Conservation (phyloP, 768 basidiomycete genomes). For the Panus rudis region DNA sequence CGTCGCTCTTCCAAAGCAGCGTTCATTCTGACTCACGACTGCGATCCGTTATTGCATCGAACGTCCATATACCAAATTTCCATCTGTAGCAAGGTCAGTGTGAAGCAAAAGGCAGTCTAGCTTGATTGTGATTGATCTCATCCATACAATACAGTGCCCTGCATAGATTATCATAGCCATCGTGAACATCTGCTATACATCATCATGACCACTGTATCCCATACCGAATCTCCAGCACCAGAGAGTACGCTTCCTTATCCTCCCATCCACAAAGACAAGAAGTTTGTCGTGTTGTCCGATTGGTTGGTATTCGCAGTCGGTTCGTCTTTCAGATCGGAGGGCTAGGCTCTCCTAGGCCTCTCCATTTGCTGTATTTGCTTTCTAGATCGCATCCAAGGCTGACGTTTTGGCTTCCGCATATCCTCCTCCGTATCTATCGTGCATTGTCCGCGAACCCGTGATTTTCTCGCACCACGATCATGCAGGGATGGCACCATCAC, state of each 20-base stretch:
- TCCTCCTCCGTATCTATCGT: conserved; percentile 1
- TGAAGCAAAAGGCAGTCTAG: too few species aligned
- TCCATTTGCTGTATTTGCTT: neutral
- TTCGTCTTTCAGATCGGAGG: conserved; percentile 7
- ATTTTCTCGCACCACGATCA: neutral
- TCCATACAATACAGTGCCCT: too few species aligned
- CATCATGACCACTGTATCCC: too few species aligned
- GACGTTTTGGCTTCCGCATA: neutral
- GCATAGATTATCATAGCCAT: too few species aligned
- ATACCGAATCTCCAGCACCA: conserved; percentile 27
- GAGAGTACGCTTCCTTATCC: conserved; percentile 76
- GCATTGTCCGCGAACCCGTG: too few species aligned
- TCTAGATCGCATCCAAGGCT: neutral
- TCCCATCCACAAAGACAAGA: conserved; percentile 70
- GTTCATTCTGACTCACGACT: too few species aligned
- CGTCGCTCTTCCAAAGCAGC: too few species aligned
- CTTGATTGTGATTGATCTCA: too few species aligned
- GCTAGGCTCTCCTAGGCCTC: neutral
- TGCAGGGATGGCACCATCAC: conserved; percentile 91
- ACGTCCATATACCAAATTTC: too few species aligned
- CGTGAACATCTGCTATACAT: too few species aligned
- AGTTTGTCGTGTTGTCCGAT: conserved; percentile 83
- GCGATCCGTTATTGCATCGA: too few species aligned
- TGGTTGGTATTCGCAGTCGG: conserved; percentile 57
- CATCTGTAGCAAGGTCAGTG: too few species aligned